Evolutionary conservation across 495 filamentous ascomycete genomes (phyloP).

Genomic region (Astrocystis sublimbata): DNA sequence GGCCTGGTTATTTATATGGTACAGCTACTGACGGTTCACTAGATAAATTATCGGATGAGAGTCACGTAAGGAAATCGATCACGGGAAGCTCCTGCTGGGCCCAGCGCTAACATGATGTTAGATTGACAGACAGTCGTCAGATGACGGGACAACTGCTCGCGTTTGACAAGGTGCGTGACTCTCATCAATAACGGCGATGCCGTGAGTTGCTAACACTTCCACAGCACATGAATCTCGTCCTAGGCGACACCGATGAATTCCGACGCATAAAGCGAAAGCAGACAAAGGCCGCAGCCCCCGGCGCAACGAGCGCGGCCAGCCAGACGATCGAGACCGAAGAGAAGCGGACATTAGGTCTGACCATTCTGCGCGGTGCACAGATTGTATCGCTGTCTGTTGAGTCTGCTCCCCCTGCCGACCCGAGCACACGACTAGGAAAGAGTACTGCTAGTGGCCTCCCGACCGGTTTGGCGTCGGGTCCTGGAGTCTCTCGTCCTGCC

Average conservation of each 20-base stretch:
- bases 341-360: slow-evolving; percentile 92
- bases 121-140: slow-evolving; percentile 87
- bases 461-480: slow-evolving; percentile 73
- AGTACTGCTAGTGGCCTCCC: slow-evolving; percentile 66
- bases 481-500: slow-evolving; percentile 88
- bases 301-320: slow-evolving; percentile 50
- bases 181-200: neutral
- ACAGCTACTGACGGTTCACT: slow-evolving; percentile 37
- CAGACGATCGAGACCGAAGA: slow-evolving; percentile 85
- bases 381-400: slow-evolving; percentile 95
- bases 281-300: slow-evolving; percentile 72
- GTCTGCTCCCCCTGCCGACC: slow-evolving; percentile 93
- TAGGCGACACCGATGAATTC: slow-evolving; percentile 99
- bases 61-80: slow-evolving; percentile 57
- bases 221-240: slow-evolving; percentile 98
- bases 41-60: slow-evolving; percentile 99
- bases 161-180: slow-evolving; percentile 79
- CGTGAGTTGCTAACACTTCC: slow-evolving; percentile 24
- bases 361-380: slow-evolving; percentile 89
- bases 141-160: slow-evolving; percentile 97
- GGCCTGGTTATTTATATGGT: slow-evolving; percentile 13
- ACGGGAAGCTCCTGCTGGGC: neutral
- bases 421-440: slow-evolving; percentile 82
- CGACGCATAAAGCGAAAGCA: slow-evolving; percentile 90
- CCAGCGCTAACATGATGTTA: slow-evolving; percentile 11